phyloP scores from a whole-genome alignment of 2,329 filamentous ascomycete genomes.

The Cladobotryum mycophilum region DNA sequence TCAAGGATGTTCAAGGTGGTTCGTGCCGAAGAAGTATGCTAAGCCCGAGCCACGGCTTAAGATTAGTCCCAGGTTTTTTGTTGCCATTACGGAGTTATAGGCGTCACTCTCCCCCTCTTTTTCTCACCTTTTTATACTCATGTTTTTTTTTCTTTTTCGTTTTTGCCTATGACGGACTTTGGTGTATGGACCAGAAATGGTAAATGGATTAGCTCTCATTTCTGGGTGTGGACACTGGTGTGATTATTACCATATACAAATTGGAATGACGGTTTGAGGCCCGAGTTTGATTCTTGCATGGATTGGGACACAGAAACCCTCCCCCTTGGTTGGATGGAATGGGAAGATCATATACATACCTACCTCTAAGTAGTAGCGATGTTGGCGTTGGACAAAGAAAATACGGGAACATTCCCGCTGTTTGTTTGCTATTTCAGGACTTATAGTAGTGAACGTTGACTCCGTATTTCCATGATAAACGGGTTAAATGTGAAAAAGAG shows the following conservation, averaged over 20 bases:
- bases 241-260: background rate
- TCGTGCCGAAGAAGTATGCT: conserved; percentile 28
- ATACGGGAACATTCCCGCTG: background rate
- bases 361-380: background rate
- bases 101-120: background rate
- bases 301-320: too few relatives aligned
- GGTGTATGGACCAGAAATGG: background rate
- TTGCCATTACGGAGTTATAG: background rate
- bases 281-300: too few relatives aligned
- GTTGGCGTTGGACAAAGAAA: conserved; percentile 5
- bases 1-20: conserved; percentile 36
- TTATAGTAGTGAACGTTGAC: too few relatives aligned
- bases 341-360: background rate
- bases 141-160: background rate
- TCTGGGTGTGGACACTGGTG: background rate
- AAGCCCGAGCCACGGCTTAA: background rate
- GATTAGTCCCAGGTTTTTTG: background rate
- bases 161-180: background rate
- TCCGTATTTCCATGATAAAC: too few relatives aligned
- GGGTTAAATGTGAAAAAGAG: too few relatives aligned
- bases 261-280: too few relatives aligned
- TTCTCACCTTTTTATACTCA: background rate
- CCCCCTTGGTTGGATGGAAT: too few relatives aligned
- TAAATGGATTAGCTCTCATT: background rate
- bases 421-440: too few relatives aligned